A percentile compares a stretch with the other conserved stretches of the same genome.
These are phyloP conservation scores for Lentinula guzmanii DNA, from an alignment of 768 basidiomycete genomes.

Conservation along the genomic window DNA sequence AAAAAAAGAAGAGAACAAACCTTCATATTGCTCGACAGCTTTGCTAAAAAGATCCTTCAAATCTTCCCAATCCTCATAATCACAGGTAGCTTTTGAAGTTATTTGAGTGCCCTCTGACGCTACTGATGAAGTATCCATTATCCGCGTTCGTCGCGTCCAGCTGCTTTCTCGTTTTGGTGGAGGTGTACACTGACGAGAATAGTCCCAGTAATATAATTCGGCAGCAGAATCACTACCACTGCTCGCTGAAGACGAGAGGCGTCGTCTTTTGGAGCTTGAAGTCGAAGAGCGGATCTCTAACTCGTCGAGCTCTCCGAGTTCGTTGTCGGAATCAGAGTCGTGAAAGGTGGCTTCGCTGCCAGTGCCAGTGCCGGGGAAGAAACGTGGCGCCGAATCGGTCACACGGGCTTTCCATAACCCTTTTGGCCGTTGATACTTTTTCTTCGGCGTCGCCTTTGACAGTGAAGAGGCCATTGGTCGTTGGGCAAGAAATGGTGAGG, in stretches of 20 bases:
- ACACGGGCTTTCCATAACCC: conserved; percentile 42
- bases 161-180: conserved; percentile 21
- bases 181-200: conserved; percentile 23
- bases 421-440: conserved; percentile 21
- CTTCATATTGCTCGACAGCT: conserved; percentile 53
- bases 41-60: conserved; percentile 57
- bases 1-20: conserved; percentile 27
- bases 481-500: background rate
- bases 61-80: conserved; percentile 58
- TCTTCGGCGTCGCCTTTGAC: background rate
- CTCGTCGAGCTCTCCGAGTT: conserved; percentile 10
- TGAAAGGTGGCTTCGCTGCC: conserved; percentile 8
- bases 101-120: conserved; percentile 18
- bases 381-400: conserved; percentile 20
- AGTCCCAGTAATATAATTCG: conserved; percentile 27
- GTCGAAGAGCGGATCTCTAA: background rate
- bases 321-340: conserved; percentile 19
- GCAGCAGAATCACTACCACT: conserved; percentile 3
- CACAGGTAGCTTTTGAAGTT: conserved; percentile 18
- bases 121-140: conserved; percentile 36
- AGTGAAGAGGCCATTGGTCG: background rate
- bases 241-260: background rate
- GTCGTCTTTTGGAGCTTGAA: background rate
- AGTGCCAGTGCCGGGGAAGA: conserved; percentile 3
- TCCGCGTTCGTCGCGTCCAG: conserved; percentile 26